phyloP scores from a whole-genome alignment of 2,329 filamentous ascomycete species.

The Aspergillus pseudonomiae region DNA sequence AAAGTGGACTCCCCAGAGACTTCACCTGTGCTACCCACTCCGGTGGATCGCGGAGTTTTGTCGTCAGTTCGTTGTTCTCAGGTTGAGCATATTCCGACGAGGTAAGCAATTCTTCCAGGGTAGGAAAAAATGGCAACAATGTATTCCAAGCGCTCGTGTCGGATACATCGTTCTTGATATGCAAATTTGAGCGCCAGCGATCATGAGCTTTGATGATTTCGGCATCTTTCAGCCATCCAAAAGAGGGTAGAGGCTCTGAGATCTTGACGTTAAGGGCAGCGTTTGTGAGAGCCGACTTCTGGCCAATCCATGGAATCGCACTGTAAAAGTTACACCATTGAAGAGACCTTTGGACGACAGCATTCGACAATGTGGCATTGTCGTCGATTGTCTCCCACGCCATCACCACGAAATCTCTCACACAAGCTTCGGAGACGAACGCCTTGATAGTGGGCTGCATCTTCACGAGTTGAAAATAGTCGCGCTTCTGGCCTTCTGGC shows the following conservation, averaged over 20 bases:
- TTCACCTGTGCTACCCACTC: conserved; percentile 37
- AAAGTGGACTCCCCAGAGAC: conserved; percentile 40
- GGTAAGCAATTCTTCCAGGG: conserved; percentile 27
- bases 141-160: conserved; percentile 29
- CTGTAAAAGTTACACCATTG: conserved; percentile 54
- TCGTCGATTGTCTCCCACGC: conserved; percentile 52
- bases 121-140: conserved; percentile 31
- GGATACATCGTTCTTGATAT: conserved; percentile 24
- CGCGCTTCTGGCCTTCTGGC: conserved; percentile 44
- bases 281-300: conserved; percentile 40
- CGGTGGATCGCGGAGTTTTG: conserved; percentile 31
- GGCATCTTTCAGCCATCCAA: conserved; percentile 52
- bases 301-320: conserved; percentile 49
- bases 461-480: conserved; percentile 49
- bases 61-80: conserved; percentile 9
- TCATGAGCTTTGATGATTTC: conserved; percentile 50
- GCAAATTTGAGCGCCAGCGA: conserved; percentile 41
- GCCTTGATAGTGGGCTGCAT: conserved; percentile 49
- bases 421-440: conserved; percentile 50
- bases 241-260: conserved; percentile 47
- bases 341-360: conserved; percentile 47
- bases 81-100: conserved; percentile 27
- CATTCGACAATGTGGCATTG: conserved; percentile 41
- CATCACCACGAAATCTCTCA: conserved; percentile 47
- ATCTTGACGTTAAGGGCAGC: conserved; percentile 34